These are phyloP conservation scores for Phytophthora pseudosyringae DNA, from an alignment of 352 stramenopile genomes.

Conservation along the genomic window DNA sequence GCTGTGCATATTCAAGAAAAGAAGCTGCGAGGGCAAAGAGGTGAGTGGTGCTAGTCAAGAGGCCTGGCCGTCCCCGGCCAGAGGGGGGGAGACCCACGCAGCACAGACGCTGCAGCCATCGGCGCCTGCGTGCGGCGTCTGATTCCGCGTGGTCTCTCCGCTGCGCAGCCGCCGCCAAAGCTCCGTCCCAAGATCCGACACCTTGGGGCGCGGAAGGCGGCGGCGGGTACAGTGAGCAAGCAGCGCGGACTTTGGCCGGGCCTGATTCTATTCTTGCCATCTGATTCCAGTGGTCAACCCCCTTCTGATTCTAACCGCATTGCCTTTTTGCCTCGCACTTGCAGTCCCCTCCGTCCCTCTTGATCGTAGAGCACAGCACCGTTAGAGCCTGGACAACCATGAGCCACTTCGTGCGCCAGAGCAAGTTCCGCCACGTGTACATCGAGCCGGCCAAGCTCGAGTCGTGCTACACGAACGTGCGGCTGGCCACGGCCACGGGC, in stretches of 20 bases:
- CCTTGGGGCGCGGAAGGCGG: neutral
- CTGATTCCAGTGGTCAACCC: neutral
- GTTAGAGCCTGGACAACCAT: slow-evolving; percentile 51
- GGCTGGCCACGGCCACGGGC: slow-evolving; percentile 96
- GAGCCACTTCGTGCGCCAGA: slow-evolving; percentile 96
- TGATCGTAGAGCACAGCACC: neutral
- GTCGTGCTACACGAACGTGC: slow-evolving; percentile 91
- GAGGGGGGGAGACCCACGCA: neutral
- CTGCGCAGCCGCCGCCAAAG: neutral
- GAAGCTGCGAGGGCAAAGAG: slow-evolving; percentile 25
- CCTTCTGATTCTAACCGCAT: slow-evolving; percentile 8
- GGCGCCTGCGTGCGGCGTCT: neutral
- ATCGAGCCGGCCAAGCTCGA: slow-evolving; percentile 96
- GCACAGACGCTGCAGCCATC: neutral
- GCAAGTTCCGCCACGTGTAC: slow-evolving; percentile 99
- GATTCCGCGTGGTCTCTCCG: neutral
- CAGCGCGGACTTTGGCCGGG: neutral
- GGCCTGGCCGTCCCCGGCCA: neutral
- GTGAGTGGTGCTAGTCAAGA: slow-evolving; percentile 23
- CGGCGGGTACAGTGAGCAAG: neutral
- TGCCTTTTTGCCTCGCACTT: neutral
- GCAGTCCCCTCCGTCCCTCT: slow-evolving; percentile 13
- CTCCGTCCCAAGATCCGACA: slow-evolving; percentile 13
- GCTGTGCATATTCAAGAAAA: slow-evolving; percentile 50
- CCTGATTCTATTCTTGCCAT: slow-evolving; percentile 16